A percentile compares a stretch with the other conserved stretches of the same genome.
phyloP scores from a whole-genome alignment of 2,329 filamentous ascomycete genomes.

The Ustulina deusta region DNA sequence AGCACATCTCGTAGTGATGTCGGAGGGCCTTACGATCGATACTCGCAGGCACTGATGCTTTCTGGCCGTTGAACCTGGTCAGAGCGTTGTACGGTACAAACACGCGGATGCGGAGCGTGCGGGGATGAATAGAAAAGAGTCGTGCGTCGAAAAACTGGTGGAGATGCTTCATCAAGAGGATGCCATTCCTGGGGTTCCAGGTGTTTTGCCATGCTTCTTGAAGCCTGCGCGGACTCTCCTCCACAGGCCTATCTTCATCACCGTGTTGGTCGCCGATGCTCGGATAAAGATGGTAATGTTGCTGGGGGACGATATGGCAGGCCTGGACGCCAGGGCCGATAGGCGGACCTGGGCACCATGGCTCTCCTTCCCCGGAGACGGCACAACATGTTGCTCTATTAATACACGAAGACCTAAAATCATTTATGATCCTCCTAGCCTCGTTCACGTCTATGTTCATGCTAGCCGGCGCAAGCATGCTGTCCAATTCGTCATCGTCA shows the following conservation, averaged over 20 bases:
- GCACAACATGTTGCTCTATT: constrained; percentile 13
- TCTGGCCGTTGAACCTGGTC: constrained; percentile 14
- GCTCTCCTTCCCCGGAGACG: constrained; percentile 23
- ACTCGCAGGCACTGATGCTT: not conserved
- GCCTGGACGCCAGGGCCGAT: constrained; percentile 17
- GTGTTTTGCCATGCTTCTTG: constrained; percentile 24
- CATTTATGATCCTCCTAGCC: constrained; percentile 8
- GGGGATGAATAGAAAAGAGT: constrained; percentile 27
- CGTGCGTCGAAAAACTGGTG: constrained; percentile 15
- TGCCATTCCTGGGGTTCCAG: constrained; percentile 17
- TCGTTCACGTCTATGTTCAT: constrained; percentile 6
- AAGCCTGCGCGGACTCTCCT: constrained; percentile 13
- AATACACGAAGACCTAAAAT: constrained; percentile 21
- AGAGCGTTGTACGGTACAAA: constrained; percentile 22
- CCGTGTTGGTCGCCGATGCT: not conserved
- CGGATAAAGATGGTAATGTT: constrained; percentile 29
- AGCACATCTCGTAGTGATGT: constrained; percentile 28
- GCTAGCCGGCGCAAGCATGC: constrained; percentile 7
- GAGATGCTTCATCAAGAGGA: constrained; percentile 19
- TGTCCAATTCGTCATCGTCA: not conserved
- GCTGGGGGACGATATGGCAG: constrained; percentile 26
- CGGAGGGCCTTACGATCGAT: constrained; percentile 5
- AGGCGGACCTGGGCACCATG: constrained; percentile 14
- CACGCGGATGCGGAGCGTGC: constrained; percentile 10
- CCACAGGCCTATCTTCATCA: not conserved